phyloP scores from a whole-genome alignment of 169 alveolate genomes.

The Cryptosporidium ubiquitum region DNA sequence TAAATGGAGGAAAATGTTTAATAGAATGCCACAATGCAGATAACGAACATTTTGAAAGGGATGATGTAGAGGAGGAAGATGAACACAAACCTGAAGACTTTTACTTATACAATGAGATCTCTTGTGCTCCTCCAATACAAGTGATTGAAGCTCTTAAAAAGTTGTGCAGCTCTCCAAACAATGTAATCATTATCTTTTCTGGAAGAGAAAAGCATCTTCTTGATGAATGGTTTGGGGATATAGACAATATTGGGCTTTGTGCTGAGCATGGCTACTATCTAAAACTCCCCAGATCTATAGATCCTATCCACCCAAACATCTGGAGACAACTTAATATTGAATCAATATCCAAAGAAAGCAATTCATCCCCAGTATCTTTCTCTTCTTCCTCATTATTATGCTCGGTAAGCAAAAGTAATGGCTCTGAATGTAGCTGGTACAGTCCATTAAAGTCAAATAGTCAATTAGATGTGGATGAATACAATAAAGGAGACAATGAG shows the following conservation, averaged over 20 bases:
- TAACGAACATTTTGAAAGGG: background rate
- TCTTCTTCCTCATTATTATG: background rate
- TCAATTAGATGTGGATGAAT: background rate
- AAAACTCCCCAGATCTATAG: slow-evolving; percentile 48
- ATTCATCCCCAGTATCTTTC: background rate
- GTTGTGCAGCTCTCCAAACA: slow-evolving; percentile 71
- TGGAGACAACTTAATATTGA: slow-evolving; percentile 45
- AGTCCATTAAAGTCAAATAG: background rate
- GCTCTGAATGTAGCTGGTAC: background rate
- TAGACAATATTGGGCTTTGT: slow-evolving; percentile 65
- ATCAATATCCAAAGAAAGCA: background rate
- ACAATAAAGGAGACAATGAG: background rate
- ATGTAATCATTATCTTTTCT: slow-evolving; percentile 78
- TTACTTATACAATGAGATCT: slow-evolving; percentile 8
- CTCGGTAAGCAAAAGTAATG: background rate
- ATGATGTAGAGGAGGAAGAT: background rate
- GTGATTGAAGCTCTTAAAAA: slow-evolving; percentile 25
- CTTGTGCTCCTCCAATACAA: slow-evolving; percentile 33
- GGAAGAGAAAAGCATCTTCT: slow-evolving; percentile 79
- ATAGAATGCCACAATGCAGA: background rate
- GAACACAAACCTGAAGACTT: background rate
- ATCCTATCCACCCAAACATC: slow-evolving; percentile 16
- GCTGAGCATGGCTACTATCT: slow-evolving; percentile 75
- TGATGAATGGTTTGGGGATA: slow-evolving; percentile 80
- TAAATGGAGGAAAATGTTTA: background rate